These are phyloP conservation scores for Rhamnella rubrinervis DNA, from an alignment of 331 rosid species.

Conservation along the genomic window DNA sequence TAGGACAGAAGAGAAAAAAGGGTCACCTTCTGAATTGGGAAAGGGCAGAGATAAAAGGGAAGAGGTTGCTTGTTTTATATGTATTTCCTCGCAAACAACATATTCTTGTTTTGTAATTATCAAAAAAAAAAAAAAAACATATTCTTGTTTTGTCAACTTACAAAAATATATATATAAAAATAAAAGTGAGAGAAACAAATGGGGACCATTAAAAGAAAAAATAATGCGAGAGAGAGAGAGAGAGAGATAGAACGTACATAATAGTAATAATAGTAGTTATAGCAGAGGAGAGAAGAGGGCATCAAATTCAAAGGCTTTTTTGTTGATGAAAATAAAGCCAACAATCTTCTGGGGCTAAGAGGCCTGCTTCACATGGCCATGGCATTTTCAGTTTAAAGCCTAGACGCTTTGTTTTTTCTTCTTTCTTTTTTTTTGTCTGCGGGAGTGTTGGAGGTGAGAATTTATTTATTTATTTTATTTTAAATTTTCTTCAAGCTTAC, in stretches of 20 bases:
- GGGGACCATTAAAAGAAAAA: conserved; percentile 34
- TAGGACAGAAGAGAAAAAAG: background rate
- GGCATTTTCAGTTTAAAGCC: conserved; percentile 18
- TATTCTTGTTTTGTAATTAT: conserved; percentile 33
- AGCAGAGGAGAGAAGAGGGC: too few species aligned
- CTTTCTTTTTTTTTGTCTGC: background rate
- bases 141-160: conserved; percentile 37
- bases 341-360: conserved; percentile 10
- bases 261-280: too few species aligned
- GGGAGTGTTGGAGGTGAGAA: background rate
- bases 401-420: conserved; percentile 20
- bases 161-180: background rate
- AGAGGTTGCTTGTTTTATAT: conserved; percentile 32
- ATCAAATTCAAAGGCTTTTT: conserved; percentile 17
- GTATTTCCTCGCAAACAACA: conserved; percentile 19
- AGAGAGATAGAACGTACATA: too few species aligned
- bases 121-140: too few species aligned
- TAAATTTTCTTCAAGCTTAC: background rate
- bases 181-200: background rate
- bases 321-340: conserved; percentile 24
- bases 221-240: too few species aligned
- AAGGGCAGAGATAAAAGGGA: conserved; percentile 22
- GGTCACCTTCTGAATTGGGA: conserved; percentile 14
- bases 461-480: background rate
- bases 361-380: conserved; percentile 3